Conservation (phyloP, 306 rosid species). For the Pterocarpus santalinus region DNA sequence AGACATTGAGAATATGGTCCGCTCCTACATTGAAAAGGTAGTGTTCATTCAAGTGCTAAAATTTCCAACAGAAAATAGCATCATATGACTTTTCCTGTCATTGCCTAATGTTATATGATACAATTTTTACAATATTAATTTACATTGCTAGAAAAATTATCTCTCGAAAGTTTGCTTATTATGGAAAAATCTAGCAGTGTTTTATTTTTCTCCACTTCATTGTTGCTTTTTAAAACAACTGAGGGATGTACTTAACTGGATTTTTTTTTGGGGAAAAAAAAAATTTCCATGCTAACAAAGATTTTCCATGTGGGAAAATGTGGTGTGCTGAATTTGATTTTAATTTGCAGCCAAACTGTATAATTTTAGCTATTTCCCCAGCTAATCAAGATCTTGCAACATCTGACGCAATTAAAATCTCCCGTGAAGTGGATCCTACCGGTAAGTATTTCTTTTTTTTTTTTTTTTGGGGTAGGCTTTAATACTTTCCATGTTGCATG, state of each 20-base stretch:
- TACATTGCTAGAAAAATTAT: slow-evolving; percentile 22
- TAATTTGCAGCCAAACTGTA: slow-evolving; percentile 87
- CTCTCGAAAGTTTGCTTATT: slow-evolving; percentile 1
- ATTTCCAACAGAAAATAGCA: slow-evolving; percentile 24
- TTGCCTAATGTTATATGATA: slow-evolving; percentile 6
- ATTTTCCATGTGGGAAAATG: slow-evolving; percentile 24
- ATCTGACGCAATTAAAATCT: slow-evolving; percentile 94
- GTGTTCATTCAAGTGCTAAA: slow-evolving; percentile 20
- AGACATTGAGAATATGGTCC: slow-evolving; percentile 96
- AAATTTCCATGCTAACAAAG: not conserved
- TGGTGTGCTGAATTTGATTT: slow-evolving; percentile 39
- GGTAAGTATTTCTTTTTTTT: slow-evolving; percentile 56
- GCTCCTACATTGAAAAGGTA: slow-evolving; percentile 96
- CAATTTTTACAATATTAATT: slow-evolving; percentile 4
- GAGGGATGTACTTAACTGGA: not conserved
- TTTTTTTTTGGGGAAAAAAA: not conserved
- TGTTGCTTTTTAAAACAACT: slow-evolving; percentile 10
- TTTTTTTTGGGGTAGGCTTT: not conserved
- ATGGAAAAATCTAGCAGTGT: slow-evolving; percentile 1
- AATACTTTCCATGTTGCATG: slow-evolving; percentile 13
- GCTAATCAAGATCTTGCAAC: slow-evolving; percentile 99
- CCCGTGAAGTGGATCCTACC: slow-evolving; percentile 97
- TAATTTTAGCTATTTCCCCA: slow-evolving; percentile 94
- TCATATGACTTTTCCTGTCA: slow-evolving; percentile 1
- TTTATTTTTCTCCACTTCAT: slow-evolving; percentile 17